Evolutionary conservation across 2,329 filamentous ascomycete species (phyloP), one percentile per base, ranked within the genome.

Genomic region (Aspergillus quadrilineatus): DNA sequence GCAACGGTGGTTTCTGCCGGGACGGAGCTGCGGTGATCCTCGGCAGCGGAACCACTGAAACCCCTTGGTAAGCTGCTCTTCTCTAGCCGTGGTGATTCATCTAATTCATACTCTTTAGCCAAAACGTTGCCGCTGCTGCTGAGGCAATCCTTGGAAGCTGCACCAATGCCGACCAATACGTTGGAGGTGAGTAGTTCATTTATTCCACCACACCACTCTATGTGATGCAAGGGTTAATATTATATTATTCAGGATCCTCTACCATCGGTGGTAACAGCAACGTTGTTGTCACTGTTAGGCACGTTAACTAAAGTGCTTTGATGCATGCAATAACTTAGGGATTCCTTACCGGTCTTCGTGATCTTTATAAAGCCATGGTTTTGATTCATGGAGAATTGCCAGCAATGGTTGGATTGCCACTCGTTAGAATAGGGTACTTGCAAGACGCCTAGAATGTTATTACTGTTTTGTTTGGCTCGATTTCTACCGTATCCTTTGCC

Each of bases 121-220:
- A 55, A 50, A 55, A 55, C 9, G 29, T 55, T 29, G 53, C 53
- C 6, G 53, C 53, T 14, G 53, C 53, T 1, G 53, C 53, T 10
- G 36, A 55, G 29, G 53, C 53, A 0, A 46, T 55, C 10, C 45
- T 55, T n/a, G 53, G 53, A 10, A 50, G 39, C 46, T 55, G 53
- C 53, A 55, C 53, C 12, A 55, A 29, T 14, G 30, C 30, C 17
- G 30, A 45, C 2, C 46, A 54, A 12, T 54, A 44, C 17, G 53
- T 39, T 37, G 53, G 53, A 45, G 53, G 53, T 55, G 45, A 45
- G 37, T 17, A 1, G 3, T 22, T 22, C 22, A 22, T 3, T 22
- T 4, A 22, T 22, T 22, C 22, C 22, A 22, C 32, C 17, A 28
- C 14, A 15, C 32, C 22, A 3, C 12, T 44, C 30, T 17, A 10